Evolutionary conservation across 257 asterid species (phyloP).

Genomic region (Solanum appendiculatum): DNA sequence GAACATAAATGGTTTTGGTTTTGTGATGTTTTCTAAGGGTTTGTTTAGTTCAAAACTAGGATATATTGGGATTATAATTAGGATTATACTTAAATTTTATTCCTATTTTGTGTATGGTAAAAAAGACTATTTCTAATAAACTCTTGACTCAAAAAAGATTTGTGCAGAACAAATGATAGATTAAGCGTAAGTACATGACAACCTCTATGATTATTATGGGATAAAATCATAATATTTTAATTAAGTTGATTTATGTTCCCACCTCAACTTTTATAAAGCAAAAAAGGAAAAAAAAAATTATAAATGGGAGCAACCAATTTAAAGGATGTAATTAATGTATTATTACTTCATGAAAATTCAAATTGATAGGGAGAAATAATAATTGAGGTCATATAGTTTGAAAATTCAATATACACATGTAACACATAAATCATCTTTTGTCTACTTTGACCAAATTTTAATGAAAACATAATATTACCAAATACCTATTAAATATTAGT

Average conservation of each 20-base stretch:
- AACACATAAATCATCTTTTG: background rate
- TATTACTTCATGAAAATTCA: background rate
- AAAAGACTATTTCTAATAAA: too few relatives aligned
- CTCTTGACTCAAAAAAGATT: background rate
- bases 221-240: too few relatives aligned
- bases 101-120: too few relatives aligned
- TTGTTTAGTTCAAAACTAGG: background rate
- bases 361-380: background rate
- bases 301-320: background rate
- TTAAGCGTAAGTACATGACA: background rate
- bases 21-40: background rate
- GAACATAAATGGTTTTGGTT: background rate
- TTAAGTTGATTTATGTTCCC: too few relatives aligned
- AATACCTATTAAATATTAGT: background rate
- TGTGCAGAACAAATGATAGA: background rate
- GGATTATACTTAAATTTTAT: too few relatives aligned
- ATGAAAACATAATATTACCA: background rate
- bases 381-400: background rate
- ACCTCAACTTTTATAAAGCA: background rate
- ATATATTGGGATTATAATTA: background rate
- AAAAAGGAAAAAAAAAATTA: background rate
- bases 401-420: background rate
- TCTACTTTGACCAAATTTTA: background rate
- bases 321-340: background rate
- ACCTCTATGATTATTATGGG: too few relatives aligned